phyloP scores from a whole-genome alignment of 371 early-diverging fungal genomes.

The Circinella umbellata region DNA sequence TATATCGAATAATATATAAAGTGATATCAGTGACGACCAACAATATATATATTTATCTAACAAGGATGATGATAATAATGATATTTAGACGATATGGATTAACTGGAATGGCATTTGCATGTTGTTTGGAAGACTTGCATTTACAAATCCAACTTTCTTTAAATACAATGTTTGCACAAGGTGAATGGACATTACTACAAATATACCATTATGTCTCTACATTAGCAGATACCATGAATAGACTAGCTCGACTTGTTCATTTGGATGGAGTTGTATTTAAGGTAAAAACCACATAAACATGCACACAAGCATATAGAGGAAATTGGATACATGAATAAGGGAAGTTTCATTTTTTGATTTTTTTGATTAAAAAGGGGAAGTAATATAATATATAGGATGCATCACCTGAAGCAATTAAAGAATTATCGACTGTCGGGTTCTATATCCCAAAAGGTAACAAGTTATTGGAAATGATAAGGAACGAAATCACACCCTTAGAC shows the following conservation, averaged over 20 bases:
- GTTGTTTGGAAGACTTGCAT: constrained; percentile 44
- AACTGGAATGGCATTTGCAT: constrained; percentile 53
- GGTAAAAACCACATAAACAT: neutral
- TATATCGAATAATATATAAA: too few species aligned
- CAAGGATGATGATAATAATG: too few species aligned
- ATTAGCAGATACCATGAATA: constrained; percentile 26
- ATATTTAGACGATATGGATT: constrained; percentile 41
- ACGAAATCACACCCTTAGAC: constrained; percentile 35
- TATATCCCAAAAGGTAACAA: constrained; percentile 50
- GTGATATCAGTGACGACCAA: too few species aligned
- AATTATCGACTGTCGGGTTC: constrained; percentile 26
- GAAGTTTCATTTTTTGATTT: neutral
- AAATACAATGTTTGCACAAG: constrained; percentile 27
- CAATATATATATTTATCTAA: too few species aligned
- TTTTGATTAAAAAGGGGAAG: neutral
- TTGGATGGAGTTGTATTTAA: constrained; percentile 27
- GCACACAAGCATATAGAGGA: too few species aligned
- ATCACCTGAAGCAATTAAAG: constrained; percentile 2
- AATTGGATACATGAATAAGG: neutral
- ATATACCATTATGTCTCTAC: constrained; percentile 36
- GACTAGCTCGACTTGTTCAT: constrained; percentile 31
- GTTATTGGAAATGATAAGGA: constrained; percentile 41
- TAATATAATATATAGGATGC: neutral
- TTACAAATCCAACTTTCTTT: constrained; percentile 45
- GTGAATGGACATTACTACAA: constrained; percentile 31